Base-by-base conservation (phyloP, 805 yeast species). In the Sungouiozyma intestinalis region DNA sequence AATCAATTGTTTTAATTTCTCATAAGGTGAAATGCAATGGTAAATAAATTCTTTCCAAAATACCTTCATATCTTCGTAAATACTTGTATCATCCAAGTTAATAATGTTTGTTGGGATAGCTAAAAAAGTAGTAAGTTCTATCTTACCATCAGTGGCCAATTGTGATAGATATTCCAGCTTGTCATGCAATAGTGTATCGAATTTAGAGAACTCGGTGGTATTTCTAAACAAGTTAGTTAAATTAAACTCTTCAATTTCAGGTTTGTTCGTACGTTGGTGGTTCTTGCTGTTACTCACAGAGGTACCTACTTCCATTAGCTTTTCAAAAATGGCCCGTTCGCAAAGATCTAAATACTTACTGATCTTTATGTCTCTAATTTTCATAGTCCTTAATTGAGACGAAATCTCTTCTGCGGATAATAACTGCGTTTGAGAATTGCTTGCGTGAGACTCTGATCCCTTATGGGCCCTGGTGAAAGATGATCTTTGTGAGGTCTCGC, bases 331-430 rank as follows among this genome's bases (percentile, higher is more conserved):
- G 4, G 47, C 54, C 15, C 48, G 45, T 45, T 61, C 65, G 45
- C 64, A 60, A 9, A 60, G 35, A 39, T 53, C 56, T 60, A 61
- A 51, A 33, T 48, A 52, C 40, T 48, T 57, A 16, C 57, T 62
- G 13, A 54, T 50, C 36, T 51, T 57, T 16, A 50, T 38, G 44
- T 54, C 52, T 33, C 53, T 52, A 27, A 52, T 19, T 40, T 57
- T 61, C 40, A 55, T 57, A 8, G 34, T 35, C 33, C 47, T 54
- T 16, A 58, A 35, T 35, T 59, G 63, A 32, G 41, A 51, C 27
- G 45, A 45, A 9, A 60, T 57, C 35, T 61, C 64, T 38, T 56
- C 64, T 11, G 63, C 57, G 3, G 64, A 53, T 33, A 61, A 38
- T 46, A 60, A 19, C 16, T 55, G 63, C 11, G 53, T 49, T 6